These are phyloP conservation scores for Caloboletus firmus DNA, from an alignment of 1,284 basidiomycete species.

Conservation along the genomic window DNA sequence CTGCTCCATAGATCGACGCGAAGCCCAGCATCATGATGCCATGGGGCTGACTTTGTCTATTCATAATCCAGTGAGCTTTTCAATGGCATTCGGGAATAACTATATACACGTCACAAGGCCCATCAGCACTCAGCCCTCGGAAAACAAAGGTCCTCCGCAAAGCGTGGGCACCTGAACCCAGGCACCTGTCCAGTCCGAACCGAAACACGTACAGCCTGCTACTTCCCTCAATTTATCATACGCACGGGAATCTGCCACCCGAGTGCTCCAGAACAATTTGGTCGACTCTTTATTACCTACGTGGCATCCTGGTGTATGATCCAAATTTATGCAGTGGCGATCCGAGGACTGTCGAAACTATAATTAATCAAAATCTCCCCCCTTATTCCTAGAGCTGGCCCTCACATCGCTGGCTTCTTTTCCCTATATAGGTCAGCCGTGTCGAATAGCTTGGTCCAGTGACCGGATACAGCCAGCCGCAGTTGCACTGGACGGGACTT, in stretches of 20 bases:
- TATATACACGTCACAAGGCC: neutral
- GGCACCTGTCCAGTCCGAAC: neutral
- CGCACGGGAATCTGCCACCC: neutral
- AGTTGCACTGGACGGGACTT: neutral
- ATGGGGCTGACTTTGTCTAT: neutral
- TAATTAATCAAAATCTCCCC: slow-evolving; percentile 9
- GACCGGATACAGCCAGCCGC: neutral
- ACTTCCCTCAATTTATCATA: neutral
- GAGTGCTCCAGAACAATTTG: neutral
- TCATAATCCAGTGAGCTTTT: neutral
- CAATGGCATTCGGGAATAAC: neutral
- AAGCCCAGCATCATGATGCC: neutral
- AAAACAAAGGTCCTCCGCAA: neutral
- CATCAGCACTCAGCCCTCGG: neutral
- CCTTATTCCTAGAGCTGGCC: neutral
- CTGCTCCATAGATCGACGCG: slow-evolving; percentile 1
- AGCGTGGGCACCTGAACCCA: neutral
- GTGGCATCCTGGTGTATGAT: neutral
- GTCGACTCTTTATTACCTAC: neutral
- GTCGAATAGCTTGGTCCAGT: neutral
- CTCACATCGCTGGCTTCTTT: neutral
- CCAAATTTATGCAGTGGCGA: neutral
- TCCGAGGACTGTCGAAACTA: slow-evolving; percentile 2
- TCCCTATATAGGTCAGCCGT: neutral
- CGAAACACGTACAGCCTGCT: neutral